Evolutionary conservation across 106 monocot species (phyloP).

Genomic region (Dendrobium nobile): DNA sequence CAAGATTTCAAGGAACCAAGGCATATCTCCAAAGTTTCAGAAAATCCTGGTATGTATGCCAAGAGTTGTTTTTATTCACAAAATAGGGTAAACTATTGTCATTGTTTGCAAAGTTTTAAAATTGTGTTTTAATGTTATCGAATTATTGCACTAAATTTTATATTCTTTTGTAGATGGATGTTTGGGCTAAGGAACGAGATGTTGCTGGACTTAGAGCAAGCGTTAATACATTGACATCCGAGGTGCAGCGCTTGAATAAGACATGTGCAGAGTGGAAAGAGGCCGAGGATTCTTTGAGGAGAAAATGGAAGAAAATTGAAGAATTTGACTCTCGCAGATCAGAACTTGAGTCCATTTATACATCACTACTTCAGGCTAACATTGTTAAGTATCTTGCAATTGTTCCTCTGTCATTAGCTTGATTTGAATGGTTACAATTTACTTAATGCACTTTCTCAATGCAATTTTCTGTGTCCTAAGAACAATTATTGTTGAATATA

Average conservation of each 20-base stretch:
- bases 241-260: slow-evolving; percentile 76
- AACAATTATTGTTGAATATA: not conserved
- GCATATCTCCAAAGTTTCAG: not conserved
- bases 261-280: slow-evolving; percentile 89
- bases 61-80: not conserved
- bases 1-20: not conserved
- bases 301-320: slow-evolving; percentile 99
- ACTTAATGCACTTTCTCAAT: not conserved
- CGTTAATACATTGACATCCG: slow-evolving; percentile 68
- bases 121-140: not conserved
- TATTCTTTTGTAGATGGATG: slow-evolving; percentile 57
- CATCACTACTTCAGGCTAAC: slow-evolving; percentile 67
- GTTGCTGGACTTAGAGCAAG: slow-evolving; percentile 86
- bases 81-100: not conserved
- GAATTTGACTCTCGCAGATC: slow-evolving; percentile 94
- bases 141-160: slow-evolving; percentile 1
- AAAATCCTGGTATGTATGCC: not conserved
- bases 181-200: slow-evolving; percentile 87
- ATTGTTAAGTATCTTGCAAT: slow-evolving; percentile 33
- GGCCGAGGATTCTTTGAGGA: slow-evolving; percentile 87
- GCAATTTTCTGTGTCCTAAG: not conserved
- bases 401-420: not conserved
- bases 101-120: not conserved
- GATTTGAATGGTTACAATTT: not conserved
- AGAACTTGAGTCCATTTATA: slow-evolving; percentile 80